Conservation (phyloP, 2,329 filamentous ascomycete species). For the Sclerotinia glacialis region DNA sequence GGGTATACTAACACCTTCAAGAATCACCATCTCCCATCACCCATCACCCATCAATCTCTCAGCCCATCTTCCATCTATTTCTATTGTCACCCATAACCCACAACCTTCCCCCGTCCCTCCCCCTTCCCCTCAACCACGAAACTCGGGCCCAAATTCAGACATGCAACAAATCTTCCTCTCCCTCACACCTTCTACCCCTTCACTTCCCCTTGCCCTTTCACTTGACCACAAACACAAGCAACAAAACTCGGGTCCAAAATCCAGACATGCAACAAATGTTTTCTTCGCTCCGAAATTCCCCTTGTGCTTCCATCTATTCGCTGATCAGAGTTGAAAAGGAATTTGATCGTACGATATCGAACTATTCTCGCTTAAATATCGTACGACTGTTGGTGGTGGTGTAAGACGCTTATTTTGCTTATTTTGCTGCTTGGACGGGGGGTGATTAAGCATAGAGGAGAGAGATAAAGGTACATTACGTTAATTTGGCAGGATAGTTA, state of each 20-base stretch:
- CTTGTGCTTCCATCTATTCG: not conserved
- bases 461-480: not conserved
- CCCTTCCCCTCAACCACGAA: not conserved
- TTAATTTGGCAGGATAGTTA: not conserved
- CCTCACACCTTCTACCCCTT: not conserved
- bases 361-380: slow-evolving; percentile 3
- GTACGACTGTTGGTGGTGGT: not conserved
- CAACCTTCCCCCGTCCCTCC: not conserved
- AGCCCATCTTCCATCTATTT: not conserved
- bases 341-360: slow-evolving; percentile 3
- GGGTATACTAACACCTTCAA: not conserved
- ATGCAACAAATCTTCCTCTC: not conserved
- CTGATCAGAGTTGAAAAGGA: not conserved
- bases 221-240: no score
- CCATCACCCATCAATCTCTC: not conserved
- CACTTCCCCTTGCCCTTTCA: not conserved
- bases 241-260: not conserved
- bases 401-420: slow-evolving; percentile 4
- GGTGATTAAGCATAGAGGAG: not conserved
- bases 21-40: not conserved
- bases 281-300: not conserved
- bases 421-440: not conserved
- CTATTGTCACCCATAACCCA: not conserved
- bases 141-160: not conserved
- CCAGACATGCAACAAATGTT: slow-evolving; percentile 3